phyloP scores from a whole-genome alignment of 495 filamentous ascomycete genomes.

The Hypoxylon rickii region DNA sequence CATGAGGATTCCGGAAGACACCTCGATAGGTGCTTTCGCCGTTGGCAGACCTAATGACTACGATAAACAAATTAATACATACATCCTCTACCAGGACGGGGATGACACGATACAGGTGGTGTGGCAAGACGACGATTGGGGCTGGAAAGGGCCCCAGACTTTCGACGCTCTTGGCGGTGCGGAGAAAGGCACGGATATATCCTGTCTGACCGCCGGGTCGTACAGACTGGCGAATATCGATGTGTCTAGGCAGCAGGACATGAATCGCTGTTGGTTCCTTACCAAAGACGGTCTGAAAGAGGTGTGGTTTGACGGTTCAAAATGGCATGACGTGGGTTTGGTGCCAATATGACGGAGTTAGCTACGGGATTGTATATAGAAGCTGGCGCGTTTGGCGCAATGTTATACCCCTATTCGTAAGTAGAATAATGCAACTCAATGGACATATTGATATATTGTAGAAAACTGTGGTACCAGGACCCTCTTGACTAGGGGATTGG shows the following conservation, averaged over 20 bases:
- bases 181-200: constrained; percentile 15
- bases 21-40: constrained; percentile 20
- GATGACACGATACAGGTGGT: constrained; percentile 21
- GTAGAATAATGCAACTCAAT: no score
- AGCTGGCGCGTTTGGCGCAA: no score
- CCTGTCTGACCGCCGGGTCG: constrained; percentile 13
- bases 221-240: constrained; percentile 3
- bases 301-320: constrained; percentile 22
- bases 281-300: constrained; percentile 12
- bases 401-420: background rate
- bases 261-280: constrained; percentile 26
- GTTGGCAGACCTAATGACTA: constrained; percentile 26
- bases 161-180: constrained; percentile 16
- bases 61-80: constrained; percentile 27
- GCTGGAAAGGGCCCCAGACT: constrained; percentile 27
- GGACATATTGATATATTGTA: no score
- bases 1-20: constrained; percentile 13
- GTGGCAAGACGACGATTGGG: constrained; percentile 23
- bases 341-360: constrained; percentile 1
- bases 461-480: no score
- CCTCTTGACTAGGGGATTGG: no score
- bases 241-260: constrained; percentile 21
- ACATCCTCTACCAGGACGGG: constrained; percentile 24
- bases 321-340: constrained; percentile 19
- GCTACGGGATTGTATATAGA: background rate